Evolutionary conservation across 192 early-diverging fungal species (phyloP).

Genomic region (Spizellomyces punctatus): DNA sequence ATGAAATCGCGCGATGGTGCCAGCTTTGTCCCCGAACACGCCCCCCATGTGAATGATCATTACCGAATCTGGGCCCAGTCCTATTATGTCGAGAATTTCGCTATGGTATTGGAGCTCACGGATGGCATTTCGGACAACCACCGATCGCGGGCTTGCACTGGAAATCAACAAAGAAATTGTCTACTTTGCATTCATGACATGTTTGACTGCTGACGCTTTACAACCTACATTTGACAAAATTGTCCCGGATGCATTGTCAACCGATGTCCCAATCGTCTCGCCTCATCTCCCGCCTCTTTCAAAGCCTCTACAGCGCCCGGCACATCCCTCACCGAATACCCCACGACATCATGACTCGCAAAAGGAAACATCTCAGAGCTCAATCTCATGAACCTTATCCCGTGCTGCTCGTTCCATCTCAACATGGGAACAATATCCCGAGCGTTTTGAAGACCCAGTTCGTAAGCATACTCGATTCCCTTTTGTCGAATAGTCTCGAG

Average conservation of each 20-base stretch:
- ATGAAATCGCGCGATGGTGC: constrained; percentile 39
- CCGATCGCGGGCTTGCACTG: constrained; percentile 33
- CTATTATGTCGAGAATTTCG: constrained; percentile 50
- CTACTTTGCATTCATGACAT: neutral
- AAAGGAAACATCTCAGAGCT: constrained; percentile 54
- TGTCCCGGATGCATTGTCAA: constrained; percentile 58
- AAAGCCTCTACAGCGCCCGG: constrained; percentile 35
- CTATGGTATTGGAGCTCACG: constrained; percentile 47
- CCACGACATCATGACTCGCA: constrained; percentile 44
- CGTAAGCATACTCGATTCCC: constrained; percentile 44
- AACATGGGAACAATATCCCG: constrained; percentile 41
- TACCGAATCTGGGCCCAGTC: constrained; percentile 43
- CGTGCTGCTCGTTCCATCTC: constrained; percentile 48
- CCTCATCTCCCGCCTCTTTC: constrained; percentile 36
- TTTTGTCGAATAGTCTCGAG: constrained; percentile 40
- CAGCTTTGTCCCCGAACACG: constrained; percentile 25
- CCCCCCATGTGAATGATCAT: constrained; percentile 49
- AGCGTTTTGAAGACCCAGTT: constrained; percentile 41
- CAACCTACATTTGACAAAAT: constrained; percentile 42
- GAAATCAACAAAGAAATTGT: neutral
- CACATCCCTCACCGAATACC: constrained; percentile 45
- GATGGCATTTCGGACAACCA: constrained; percentile 41
- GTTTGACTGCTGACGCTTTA: neutral
- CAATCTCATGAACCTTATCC: constrained; percentile 54
- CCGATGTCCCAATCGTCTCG: constrained; percentile 45